Base-by-base conservation (phyloP, 1,139 yeast genomes). In the Trichomonascaceae sp. region DNA sequence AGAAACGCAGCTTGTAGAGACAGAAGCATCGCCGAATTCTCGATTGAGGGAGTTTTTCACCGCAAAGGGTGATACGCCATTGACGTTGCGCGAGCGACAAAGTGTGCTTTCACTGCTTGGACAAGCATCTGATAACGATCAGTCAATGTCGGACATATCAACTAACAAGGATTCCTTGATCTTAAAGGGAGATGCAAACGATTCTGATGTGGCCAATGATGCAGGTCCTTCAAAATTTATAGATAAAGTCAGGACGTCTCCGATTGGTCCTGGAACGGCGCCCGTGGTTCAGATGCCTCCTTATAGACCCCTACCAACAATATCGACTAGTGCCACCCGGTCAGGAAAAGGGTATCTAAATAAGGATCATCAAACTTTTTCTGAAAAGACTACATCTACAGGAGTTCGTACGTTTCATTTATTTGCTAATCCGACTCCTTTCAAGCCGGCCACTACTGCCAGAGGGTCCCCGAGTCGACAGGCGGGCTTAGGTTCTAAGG, bases 51-150 rank as follows among this genome's bases (percentile, higher is more conserved):
- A 78, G 45, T 90, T 90, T 65, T 90, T 90, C 68, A 77, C 78
- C 39, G 74, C 74, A 43, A 89, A 87, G 65, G 96, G 96, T n/a
- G 81, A 83, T 57, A 72, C 72, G 17, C 91, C 95, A 9, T 73
- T 90, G 57, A 77, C 84, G 10, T 90, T 85, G 17, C 75, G 89
- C 50, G 98, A 91, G 68, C 79, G 84, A 60, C 95, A 85, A 65
- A 96, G 96, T 3, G 96, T 90, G 0, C 70, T 87, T 64, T 80
- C 95, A 1, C 63, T 84, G 24, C 74, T 77, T 53, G 58, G 64
- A 19, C 72, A 70, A 57, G 72, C 72, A 6, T 67, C 63, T 57
- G 73, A 72, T 53, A 70, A 76, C 15, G 67, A 68, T 52, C 67
- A 66, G 52, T 57, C 60, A 1, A 46, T 60, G 45, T 50, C 55